Evolutionary conservation across 1,284 basidiomycete genomes (phyloP), one percentile per base, ranked within the genome.

Genomic region (Leccinum insolens): DNA sequence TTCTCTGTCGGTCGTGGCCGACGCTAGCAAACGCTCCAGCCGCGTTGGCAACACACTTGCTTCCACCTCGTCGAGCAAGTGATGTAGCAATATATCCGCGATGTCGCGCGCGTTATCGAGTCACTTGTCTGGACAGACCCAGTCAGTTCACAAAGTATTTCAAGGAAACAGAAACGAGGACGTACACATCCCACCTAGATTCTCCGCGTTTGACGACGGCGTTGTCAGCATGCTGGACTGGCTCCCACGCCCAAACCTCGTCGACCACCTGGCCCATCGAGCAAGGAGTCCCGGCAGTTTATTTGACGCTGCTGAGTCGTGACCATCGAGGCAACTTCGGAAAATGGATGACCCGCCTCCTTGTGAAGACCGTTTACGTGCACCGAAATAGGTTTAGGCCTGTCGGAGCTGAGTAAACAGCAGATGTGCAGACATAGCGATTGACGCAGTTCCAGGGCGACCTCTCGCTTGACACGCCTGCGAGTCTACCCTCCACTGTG

Each of bases 341-440:
- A 55, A 25, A 55, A 44, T 37, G 37, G 37, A 37, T 37, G 37
- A 37, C 37, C 69, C 67, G 89, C 93, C 86, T 95, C 92, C 78
- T 95, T 95, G 70, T 88, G 88, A 72, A 95, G 89, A 8, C 94
- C 94, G 77, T 92, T 95, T 2, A 92, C 93, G 74, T 95, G 94
- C 8, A 86, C 85, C 58, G 80, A 69, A 95, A 85, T 52, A 95
- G 80, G 0, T 92, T 95, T 49, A 91, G 55, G 0, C 89, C 86
- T 1, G 71, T 2, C 9, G 11, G 34, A 57, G 28, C 28, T 17
- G 7, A 22, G 28, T 31, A 31, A 59, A 31, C 58, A n/a, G 58
- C 71, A 31, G 62, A 12, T 25, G 62, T 64, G 68, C 79, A 79
- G 44, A 82, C 82, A 74, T 87, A 90, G 55, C 88, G 84, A 74